Evolutionary conservation across 352 stramenopile genomes (phyloP).

Genomic region (Phytopythium kandeliae): DNA sequence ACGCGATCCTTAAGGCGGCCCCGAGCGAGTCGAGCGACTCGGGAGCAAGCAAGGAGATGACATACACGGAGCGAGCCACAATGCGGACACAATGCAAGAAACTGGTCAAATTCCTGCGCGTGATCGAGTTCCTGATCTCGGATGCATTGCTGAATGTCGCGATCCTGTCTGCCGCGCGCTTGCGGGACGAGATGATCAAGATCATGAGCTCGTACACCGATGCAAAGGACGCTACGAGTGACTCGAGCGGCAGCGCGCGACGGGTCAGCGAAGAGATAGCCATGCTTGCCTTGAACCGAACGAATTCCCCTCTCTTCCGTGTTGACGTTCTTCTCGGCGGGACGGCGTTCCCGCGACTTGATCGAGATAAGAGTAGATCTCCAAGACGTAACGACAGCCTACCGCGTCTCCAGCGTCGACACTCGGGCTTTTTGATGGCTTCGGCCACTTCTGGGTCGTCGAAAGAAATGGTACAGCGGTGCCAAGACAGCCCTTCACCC

Average conservation of each 20-base stretch:
- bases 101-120: slow-evolving; percentile 87
- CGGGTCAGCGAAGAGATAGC: slow-evolving; percentile 1
- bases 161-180: slow-evolving; percentile 42
- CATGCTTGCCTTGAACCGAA: neutral
- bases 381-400: neutral
- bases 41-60: slow-evolving; percentile 68
- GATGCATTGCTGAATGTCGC: slow-evolving; percentile 71
- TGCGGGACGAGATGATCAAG: slow-evolving; percentile 33
- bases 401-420: slow-evolving; percentile 10
- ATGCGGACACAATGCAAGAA: slow-evolving; percentile 90
- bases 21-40: neutral
- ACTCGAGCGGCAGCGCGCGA: neutral
- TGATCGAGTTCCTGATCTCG: slow-evolving; percentile 89
- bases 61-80: slow-evolving; percentile 91
- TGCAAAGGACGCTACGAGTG: neutral
- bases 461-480: neutral
- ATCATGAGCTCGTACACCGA: slow-evolving; percentile 18
- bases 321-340: slow-evolving; percentile 51
- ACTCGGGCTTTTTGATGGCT: slow-evolving; percentile 14
- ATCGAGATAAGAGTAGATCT: neutral
- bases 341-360: neutral
- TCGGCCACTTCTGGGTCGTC: neutral
- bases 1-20: neutral
- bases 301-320: slow-evolving; percentile 48
- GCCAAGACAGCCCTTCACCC: neutral